Percentiles rank a stretch among this genome's conserved stretches.
These are phyloP conservation scores for Ophiocordyceps camponoti-floridani DNA, from an alignment of 2,329 filamentous ascomycete species.

Conservation along the genomic window DNA sequence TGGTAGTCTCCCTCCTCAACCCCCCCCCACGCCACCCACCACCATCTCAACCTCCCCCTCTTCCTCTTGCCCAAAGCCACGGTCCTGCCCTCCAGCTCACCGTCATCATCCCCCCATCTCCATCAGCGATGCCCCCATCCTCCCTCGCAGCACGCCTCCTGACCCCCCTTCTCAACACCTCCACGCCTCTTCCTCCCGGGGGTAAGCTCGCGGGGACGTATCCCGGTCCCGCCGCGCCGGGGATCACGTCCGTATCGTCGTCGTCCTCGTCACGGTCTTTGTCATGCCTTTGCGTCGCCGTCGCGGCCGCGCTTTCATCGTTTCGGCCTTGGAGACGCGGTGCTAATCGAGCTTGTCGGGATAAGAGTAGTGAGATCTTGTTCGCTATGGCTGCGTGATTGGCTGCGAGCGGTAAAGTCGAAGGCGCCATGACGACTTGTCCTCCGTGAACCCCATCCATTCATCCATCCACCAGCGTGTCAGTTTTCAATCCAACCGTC, in stretches of 20 bases:
- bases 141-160: not conserved
- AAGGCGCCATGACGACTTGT: too few relatives aligned
- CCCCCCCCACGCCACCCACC: too few relatives aligned
- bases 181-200: not conserved
- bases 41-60: not conserved
- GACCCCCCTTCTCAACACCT: not conserved
- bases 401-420: conserved; percentile 16
- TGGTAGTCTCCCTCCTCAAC: too few relatives aligned
- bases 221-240: not conserved
- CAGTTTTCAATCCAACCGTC: too few relatives aligned
- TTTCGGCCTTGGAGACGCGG: conserved; percentile 13
- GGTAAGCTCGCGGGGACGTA: not conserved
- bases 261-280: not conserved
- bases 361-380: conserved; percentile 19
- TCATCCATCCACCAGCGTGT: too few relatives aligned
- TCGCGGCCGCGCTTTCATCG: conserved; percentile 13
- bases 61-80: not conserved
- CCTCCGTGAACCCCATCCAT: too few relatives aligned
- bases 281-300: conserved; percentile 4
- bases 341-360: too few relatives aligned
- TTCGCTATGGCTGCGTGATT: conserved; percentile 21
- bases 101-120: not conserved
- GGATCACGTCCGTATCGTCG: not conserved
- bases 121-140: too few relatives aligned
- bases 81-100: not conserved